phyloP scores from a whole-genome alignment of 1,139 yeast genomes.

The Meyerozyma athensensis region DNA sequence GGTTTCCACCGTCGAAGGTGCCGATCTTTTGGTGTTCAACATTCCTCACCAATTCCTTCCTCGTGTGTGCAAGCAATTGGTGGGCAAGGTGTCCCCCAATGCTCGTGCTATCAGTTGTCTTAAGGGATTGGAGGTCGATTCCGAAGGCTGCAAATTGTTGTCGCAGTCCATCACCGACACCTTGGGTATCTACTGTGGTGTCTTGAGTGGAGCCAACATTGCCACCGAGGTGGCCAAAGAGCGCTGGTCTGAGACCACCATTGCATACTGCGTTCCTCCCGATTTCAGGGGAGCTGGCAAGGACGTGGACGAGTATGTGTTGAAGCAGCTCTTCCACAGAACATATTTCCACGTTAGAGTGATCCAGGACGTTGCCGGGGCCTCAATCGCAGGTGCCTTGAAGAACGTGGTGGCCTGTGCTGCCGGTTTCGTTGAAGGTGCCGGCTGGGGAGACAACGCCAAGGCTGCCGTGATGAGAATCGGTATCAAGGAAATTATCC shows the following conservation, averaged over 20 bases:
- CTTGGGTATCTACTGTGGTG: conserved; percentile 88
- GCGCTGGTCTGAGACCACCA: conserved; percentile 93
- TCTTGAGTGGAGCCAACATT: conserved; percentile 88
- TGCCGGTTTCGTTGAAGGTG: conserved; percentile 93
- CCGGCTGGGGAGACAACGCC: conserved; percentile 98
- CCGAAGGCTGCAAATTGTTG: conserved; percentile 74
- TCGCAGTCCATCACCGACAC: conserved; percentile 70
- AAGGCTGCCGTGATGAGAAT: conserved; percentile 94
- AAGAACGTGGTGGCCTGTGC: conserved; percentile 91
- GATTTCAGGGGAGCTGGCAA: conserved; percentile 68
- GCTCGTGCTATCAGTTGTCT: conserved; percentile 89
- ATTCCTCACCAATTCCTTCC: conserved; percentile 91
- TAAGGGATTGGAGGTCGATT: conserved; percentile 83
- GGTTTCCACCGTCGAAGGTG: conserved; percentile 62
- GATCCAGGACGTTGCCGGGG: conserved; percentile 87
- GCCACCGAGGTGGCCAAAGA: conserved; percentile 93
- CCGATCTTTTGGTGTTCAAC: conserved; percentile 84
- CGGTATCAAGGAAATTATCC: conserved; percentile 81
- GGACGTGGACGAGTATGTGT: conserved; percentile 65
- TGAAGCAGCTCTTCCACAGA: conserved; percentile 83
- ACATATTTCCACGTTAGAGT: conserved; percentile 93
- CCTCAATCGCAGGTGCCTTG: conserved; percentile 90
- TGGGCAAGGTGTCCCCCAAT: conserved; percentile 63
- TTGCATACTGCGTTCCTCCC: conserved; percentile 72
- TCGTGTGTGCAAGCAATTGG: conserved; percentile 65